These are phyloP conservation scores for Pleomassaria siparia DNA, from an alignment of 2,329 filamentous ascomycete genomes.

Conservation along the genomic window DNA sequence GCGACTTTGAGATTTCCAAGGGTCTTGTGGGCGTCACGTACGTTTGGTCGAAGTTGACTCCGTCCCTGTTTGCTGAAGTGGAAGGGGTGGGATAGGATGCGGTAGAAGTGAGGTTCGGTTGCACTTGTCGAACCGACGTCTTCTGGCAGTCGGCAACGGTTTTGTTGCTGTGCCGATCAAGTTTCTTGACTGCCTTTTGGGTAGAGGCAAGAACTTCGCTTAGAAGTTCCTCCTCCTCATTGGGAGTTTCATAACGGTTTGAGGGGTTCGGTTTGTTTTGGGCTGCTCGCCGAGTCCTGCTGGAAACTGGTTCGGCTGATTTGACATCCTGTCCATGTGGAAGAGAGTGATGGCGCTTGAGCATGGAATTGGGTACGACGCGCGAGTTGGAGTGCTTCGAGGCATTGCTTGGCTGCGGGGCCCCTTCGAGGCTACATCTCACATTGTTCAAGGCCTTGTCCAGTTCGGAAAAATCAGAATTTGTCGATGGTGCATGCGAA, in stretches of 20 bases:
- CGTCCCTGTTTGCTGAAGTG: conserved; percentile 80
- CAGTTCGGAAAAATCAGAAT: conserved; percentile 59
- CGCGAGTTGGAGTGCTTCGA: conserved; percentile 33
- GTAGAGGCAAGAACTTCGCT: conserved; percentile 85
- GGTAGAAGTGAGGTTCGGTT: conserved; percentile 63
- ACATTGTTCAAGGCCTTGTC: conserved; percentile 64
- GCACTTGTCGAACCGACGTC: conserved; percentile 49
- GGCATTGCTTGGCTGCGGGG: conserved; percentile 31
- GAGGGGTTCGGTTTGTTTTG: conserved; percentile 69
- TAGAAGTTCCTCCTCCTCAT: conserved; percentile 93
- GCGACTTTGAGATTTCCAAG: conserved; percentile 60
- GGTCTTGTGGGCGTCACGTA: conserved; percentile 69
- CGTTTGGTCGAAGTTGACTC: conserved; percentile 69
- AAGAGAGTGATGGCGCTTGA: conserved; percentile 53
- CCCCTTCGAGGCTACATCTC: conserved; percentile 58
- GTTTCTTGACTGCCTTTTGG: conserved; percentile 69
- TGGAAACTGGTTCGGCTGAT: conserved; percentile 72
- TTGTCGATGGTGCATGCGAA: conserved; percentile 49
- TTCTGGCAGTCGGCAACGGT: conserved; percentile 41
- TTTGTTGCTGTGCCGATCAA: conserved; percentile 55
- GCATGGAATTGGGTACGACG: conserved; percentile 48
- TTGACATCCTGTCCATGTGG: conserved; percentile 50
- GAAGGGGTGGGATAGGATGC: conserved; percentile 71
- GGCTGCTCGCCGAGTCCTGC: conserved; percentile 76
- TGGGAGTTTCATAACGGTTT: conserved; percentile 88